Percentiles rank a stretch among this genome's conserved stretches.
phyloP scores from a whole-genome alignment of 371 early-diverging fungal species.

The Apophysomyces elegans region DNA sequence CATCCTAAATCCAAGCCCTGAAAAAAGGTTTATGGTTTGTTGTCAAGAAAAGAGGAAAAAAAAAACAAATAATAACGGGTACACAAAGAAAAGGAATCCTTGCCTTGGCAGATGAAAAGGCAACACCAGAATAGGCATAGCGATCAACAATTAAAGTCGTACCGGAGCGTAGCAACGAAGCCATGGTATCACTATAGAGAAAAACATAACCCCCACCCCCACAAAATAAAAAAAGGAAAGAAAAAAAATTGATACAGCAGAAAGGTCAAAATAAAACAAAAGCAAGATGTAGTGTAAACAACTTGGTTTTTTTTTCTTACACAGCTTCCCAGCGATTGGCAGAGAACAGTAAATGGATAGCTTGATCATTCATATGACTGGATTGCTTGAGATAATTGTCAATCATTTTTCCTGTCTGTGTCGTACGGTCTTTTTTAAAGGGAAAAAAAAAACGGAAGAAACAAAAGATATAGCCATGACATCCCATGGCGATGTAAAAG shows the following conservation, averaged over 20 bases:
- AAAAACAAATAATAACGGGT: not conserved
- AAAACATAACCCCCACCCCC: not conserved
- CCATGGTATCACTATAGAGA: conserved; percentile 59
- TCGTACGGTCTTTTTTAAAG: conserved; percentile 78
- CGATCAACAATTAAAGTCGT: conserved; percentile 92
- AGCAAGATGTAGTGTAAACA: too few relatives aligned
- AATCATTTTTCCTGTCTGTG: conserved; percentile 91
- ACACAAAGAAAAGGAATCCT: not conserved
- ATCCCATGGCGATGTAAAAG: too few relatives aligned
- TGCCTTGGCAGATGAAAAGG: conserved; percentile 91
- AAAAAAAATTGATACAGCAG: not conserved
- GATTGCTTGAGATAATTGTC: conserved; percentile 81
- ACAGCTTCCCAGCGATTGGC: conserved; percentile 85
- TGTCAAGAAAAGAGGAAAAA: not conserved
- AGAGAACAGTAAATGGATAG: conserved; percentile 95
- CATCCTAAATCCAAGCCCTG: conserved; percentile 84
- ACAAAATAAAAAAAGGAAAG: not conserved
- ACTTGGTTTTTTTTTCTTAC: conserved; percentile 33
- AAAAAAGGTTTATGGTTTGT: too few relatives aligned
- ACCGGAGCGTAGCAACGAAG: conserved; percentile 61
- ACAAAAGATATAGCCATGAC: not conserved
- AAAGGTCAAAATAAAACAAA: too few relatives aligned
- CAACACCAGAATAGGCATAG: conserved; percentile 98
- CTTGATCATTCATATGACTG: conserved; percentile 77
- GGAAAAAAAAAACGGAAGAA: not conserved